A percentile compares a stretch with the other conserved stretches of the same genome.
These are phyloP conservation scores for Hansenula anomala DNA, from an alignment of 1,139 yeast genomes.

Conservation along the genomic window DNA sequence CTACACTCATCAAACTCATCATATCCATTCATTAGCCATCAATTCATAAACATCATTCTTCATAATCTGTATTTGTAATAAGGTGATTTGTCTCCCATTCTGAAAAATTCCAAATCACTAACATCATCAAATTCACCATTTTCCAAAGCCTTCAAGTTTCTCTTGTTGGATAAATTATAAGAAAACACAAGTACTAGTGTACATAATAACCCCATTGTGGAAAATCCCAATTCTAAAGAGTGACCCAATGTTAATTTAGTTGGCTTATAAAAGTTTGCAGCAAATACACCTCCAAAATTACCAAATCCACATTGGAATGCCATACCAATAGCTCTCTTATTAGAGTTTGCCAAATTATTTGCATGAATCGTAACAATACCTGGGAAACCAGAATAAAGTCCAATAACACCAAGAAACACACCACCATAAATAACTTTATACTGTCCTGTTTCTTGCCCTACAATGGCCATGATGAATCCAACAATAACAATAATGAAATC, in stretches of 20 bases:
- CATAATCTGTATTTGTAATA: slow-evolving; percentile 8
- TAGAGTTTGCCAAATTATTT: slow-evolving; percentile 31
- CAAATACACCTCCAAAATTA: slow-evolving; percentile 34
- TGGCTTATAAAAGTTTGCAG: slow-evolving; percentile 25
- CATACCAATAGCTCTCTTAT: slow-evolving; percentile 35
- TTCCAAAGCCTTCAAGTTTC: slow-evolving; percentile 16
- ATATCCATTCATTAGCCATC: too few species aligned
- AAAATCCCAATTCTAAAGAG: slow-evolving; percentile 15
- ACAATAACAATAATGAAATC: slow-evolving; percentile 25
- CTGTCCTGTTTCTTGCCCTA: slow-evolving; percentile 13
- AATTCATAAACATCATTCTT: too few species aligned
- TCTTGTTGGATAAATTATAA: slow-evolving; percentile 20
- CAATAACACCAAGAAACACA: slow-evolving; percentile 29
- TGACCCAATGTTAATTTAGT: slow-evolving; percentile 16
- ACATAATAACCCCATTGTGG: slow-evolving; percentile 14
- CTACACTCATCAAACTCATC: too few species aligned
- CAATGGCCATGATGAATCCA: slow-evolving; percentile 30
- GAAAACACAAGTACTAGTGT: slow-evolving; percentile 8
- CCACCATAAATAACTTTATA: slow-evolving; percentile 30
- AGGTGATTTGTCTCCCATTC: slow-evolving; percentile 28
- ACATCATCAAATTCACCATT: slow-evolving; percentile 23
- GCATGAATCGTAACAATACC: slow-evolving; percentile 34
- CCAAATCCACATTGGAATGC: slow-evolving; percentile 39
- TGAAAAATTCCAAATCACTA: slow-evolving; percentile 22
- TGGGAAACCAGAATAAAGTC: slow-evolving; percentile 32